These are phyloP conservation scores for Linum lewisii DNA, from an alignment of 345 rosid species.

Conservation along the genomic window DNA sequence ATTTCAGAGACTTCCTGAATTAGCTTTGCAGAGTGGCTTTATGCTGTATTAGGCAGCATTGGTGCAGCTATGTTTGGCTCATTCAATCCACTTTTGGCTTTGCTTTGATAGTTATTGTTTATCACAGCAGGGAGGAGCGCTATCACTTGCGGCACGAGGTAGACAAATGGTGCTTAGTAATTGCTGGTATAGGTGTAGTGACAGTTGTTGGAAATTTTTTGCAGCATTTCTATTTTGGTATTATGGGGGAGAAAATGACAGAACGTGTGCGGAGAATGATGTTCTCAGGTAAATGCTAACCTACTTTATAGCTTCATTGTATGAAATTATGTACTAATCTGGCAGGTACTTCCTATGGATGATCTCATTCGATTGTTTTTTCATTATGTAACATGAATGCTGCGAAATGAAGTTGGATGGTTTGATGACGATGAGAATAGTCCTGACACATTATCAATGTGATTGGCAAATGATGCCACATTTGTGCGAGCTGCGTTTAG, in stretches of 20 bases:
- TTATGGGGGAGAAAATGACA: conserved; percentile 99
- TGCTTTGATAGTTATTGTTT: conserved; percentile 70
- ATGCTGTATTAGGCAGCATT: conserved; percentile 91
- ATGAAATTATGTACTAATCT: not conserved
- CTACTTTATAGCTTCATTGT: conserved; percentile 5
- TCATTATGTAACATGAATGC: conserved; percentile 64
- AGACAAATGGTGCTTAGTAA: conserved; percentile 93
- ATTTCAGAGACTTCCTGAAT: conserved; percentile 83
- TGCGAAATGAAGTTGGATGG: conserved; percentile 99
- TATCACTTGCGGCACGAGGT: conserved; percentile 60
- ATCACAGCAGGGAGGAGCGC: conserved; percentile 34
- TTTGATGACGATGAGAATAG: conserved; percentile 96
- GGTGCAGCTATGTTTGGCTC: conserved; percentile 99
- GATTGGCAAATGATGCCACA: conserved; percentile 99
- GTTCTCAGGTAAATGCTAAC: conserved; percentile 77
- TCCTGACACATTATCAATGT: conserved; percentile 95
- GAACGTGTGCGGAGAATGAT: conserved; percentile 97
- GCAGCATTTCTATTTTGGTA: conserved; percentile 98
- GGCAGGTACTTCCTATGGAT: not conserved
- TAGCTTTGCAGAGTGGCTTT: conserved; percentile 96
- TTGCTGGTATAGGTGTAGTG: conserved; percentile 96
- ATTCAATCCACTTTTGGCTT: conserved; percentile 95
- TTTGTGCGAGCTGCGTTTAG: conserved; percentile 98
- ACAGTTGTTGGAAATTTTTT: conserved; percentile 93
- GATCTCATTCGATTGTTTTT: conserved; percentile 12